phyloP scores from a whole-genome alignment of 768 basidiomycete species.

The Agrocybe praecox region DNA sequence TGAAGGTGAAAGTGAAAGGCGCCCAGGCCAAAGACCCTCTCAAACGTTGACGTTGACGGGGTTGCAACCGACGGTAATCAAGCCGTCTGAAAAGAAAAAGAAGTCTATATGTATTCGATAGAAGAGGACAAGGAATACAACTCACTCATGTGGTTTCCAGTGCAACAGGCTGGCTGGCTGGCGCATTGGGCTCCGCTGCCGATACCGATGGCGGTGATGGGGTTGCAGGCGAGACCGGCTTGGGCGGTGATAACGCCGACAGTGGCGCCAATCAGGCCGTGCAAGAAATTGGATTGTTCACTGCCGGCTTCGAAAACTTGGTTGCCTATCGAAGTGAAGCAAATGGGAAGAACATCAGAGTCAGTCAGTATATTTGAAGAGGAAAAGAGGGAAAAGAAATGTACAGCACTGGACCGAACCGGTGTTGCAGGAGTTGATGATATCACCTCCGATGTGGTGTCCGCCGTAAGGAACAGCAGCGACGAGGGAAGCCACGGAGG shows the following conservation, averaged over 20 bases:
- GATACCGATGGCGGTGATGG: constrained; percentile 22
- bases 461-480: constrained; percentile 25
- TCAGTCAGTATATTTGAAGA: neutral
- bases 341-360: neutral
- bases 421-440: constrained; percentile 28
- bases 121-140: neutral
- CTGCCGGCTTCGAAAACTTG: constrained; percentile 10
- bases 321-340: constrained; percentile 17
- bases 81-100: constrained; percentile 18
- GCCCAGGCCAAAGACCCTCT: no score
- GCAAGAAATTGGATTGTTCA: neutral
- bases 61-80: constrained; percentile 28
- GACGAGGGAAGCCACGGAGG: constrained; percentile 25
- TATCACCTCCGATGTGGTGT: constrained; percentile 3
- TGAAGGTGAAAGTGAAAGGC: no score
- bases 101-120: neutral
- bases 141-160: constrained; percentile 26
- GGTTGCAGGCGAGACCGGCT: constrained; percentile 22
- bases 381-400: neutral
- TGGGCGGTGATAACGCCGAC: constrained; percentile 1
- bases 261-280: constrained; percentile 9
- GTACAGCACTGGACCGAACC: constrained; percentile 29
- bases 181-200: constrained; percentile 10
- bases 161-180: constrained; percentile 27
- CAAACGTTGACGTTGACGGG: constrained; percentile 30